Evolutionary conservation across 495 filamentous ascomycete genomes (phyloP), one percentile per base, ranked within the genome.

Genomic region (Letharia columbiana): DNA sequence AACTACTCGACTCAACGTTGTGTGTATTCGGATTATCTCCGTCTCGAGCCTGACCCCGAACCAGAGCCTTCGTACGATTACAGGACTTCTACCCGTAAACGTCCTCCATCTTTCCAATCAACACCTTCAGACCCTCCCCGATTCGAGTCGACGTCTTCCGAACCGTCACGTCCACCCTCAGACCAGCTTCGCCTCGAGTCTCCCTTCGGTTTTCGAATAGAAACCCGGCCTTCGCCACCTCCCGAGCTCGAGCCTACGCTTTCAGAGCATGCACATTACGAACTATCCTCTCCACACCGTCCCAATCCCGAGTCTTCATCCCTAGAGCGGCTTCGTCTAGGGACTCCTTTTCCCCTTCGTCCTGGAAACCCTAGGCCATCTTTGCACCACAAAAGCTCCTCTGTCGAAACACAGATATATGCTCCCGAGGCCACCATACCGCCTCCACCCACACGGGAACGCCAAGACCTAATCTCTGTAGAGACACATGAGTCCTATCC

Each of bases 391-490:
- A 61, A 56, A 11, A 66, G 42, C 37, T 66, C 64, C 23, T 67
- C 66, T 33, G 18, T 60, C 23, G 52, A 63, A 45, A 67, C 66
- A 50, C 66, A 67, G 52, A 67, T 67, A 33, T 67, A 60, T 57
- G 66, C 66, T 9, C 61, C 66, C 39, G n/a, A 47, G 33, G 1
- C 6, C 4, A 33, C 31, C 17, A 28, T 20, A 11, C 37, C 54
- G 20, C 61, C 52, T 60, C 61, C 61, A 10, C n/a, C 66, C 13
- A 33, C 61, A 13, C 58, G 35, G 52, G 39, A 62, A 31, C 12
- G 28, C 35, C 44, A 61, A 11, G 3, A 57, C 5, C 54, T 37
- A 57, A 4, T 11, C 13, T 37, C 17, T 20, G 7, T 9, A 57
- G 33, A 57, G 15, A 17, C 33, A 37, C 3, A 37, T 57, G 33